These are phyloP conservation scores for Falciphora oryzae DNA, from an alignment of 2,329 filamentous ascomycete genomes.

Conservation along the genomic window DNA sequence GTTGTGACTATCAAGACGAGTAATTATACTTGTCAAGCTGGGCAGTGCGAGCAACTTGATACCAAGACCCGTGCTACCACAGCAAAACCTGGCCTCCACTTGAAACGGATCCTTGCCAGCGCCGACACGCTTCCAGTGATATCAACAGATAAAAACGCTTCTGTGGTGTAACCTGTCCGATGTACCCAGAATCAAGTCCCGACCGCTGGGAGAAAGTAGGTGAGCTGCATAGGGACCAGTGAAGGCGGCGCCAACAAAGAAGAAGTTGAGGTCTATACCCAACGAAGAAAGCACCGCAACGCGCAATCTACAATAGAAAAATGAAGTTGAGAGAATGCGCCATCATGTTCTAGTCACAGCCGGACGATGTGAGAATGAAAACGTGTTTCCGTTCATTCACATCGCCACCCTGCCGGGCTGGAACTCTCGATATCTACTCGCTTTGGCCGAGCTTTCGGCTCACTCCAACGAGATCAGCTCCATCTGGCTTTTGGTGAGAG, in stretches of 20 bases:
- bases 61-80: background rate
- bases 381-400: too few relatives aligned
- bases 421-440: background rate
- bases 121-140: background rate
- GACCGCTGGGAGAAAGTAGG: background rate
- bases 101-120: background rate
- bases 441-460: background rate
- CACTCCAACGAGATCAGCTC: constrained; percentile 32
- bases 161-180: background rate
- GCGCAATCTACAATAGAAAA: background rate
- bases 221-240: background rate
- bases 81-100: background rate
- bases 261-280: background rate
- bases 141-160: background rate
- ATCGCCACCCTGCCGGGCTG: background rate
- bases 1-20: background rate
- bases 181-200: background rate
- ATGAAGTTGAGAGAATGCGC: too few relatives aligned
- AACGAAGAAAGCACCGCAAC: background rate
- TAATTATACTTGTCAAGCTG: background rate
- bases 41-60: background rate
- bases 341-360: background rate
- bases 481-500: constrained; percentile 59
- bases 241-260: background rate
- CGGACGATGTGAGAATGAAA: too few relatives aligned